Evolutionary conservation across 192 early-diverging fungal genomes (phyloP).

Genomic region (Oehlia diaphana): DNA sequence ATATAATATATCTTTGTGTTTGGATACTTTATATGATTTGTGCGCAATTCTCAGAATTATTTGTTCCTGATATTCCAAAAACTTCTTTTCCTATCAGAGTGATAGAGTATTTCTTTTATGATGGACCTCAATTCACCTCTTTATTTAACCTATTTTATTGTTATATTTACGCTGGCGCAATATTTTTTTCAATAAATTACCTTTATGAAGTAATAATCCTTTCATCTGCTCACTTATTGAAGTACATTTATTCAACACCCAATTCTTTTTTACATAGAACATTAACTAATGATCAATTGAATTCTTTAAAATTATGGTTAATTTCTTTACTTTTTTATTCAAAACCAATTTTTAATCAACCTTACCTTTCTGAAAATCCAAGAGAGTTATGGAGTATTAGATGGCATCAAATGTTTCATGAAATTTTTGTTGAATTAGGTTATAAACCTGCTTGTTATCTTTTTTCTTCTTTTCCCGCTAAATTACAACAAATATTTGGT

Average conservation of each 20-base stretch:
- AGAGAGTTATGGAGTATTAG: conserved; percentile 6
- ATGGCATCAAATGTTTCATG: background rate
- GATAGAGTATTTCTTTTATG: background rate
- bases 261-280: background rate
- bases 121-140: background rate
- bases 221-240: background rate
- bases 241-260: background rate
- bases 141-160: conserved; percentile 1
- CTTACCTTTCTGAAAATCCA: background rate
- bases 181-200: background rate
- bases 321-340: conserved; percentile 1
- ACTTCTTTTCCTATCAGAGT: background rate
- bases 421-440: background rate
- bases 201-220: background rate
- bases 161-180: background rate
- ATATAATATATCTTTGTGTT: background rate
- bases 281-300: background rate
- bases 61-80: background rate
- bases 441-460: background rate
- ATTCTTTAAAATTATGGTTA: conserved; percentile 11
- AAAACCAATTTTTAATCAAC: conserved; percentile 1
- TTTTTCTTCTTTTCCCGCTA: background rate
- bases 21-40: background rate
- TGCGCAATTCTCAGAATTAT: background rate
- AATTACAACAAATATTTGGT: background rate